Conservation (phyloP, 768 basidiomycete species). For the Kwoniella sp. region DNA sequence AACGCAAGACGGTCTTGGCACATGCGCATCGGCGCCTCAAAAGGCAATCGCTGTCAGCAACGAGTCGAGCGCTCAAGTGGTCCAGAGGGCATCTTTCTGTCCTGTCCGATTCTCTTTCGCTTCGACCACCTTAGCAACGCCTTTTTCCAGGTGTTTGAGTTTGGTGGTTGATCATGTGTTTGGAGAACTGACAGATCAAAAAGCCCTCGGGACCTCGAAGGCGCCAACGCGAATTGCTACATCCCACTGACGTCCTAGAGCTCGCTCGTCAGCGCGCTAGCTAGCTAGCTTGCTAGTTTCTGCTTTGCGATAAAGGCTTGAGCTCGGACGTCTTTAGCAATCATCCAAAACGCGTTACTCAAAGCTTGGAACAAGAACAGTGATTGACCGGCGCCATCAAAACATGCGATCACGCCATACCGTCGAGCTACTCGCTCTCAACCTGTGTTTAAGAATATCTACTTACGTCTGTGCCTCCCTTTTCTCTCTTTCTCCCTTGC, state of each 20-base stretch:
- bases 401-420: conserved; percentile 4
- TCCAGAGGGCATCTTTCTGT: conserved; percentile 19
- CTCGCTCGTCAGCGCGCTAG: background rate
- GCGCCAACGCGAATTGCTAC: conserved; percentile 30
- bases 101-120: conserved; percentile 16
- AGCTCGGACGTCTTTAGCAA: conserved; percentile 20
- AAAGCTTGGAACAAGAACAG: conserved; percentile 15
- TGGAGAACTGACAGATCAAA: conserved; percentile 15
- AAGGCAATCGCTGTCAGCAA: conserved; percentile 35
- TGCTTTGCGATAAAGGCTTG: background rate
- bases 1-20: conserved; percentile 25
- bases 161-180: conserved; percentile 8
- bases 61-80: conserved; percentile 28
- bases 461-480: conserved; percentile 28
- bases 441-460: conserved; percentile 5
- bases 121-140: conserved; percentile 11
- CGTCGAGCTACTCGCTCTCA: conserved; percentile 12
- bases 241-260: conserved; percentile 11
- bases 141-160: background rate
- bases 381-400: conserved; percentile 21
- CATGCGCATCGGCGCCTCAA: conserved; percentile 19
- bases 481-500: background rate
- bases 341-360: conserved; percentile 22
- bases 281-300: background rate
- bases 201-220: conserved; percentile 21